Base-by-base conservation (phyloP, 2,329 filamentous ascomycete species). In the Calonectria fujianensis region DNA sequence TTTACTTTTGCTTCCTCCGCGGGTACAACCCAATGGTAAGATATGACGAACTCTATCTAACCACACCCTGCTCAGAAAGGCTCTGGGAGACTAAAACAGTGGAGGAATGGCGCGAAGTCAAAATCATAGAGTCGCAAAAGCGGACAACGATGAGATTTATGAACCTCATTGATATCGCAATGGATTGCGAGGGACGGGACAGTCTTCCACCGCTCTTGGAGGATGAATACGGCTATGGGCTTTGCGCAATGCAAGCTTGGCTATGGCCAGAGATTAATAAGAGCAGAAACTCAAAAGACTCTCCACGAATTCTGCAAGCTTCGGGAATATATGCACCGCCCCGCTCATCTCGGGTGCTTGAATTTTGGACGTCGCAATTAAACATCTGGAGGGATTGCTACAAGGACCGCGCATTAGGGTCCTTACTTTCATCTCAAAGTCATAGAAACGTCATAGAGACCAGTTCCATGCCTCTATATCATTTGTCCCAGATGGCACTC, bases 151-250 rank as follows among this genome's bases (percentile, higher is more conserved):
- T 61, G 32, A n/a, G 57, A 16, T 61, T 61, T 27, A 29, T 61
- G n/a, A 41, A 16, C 20, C 24, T 61, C 32, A 20, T 61, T 20
- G 57, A 61, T 18, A 61, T 39, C 11, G 57, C 57, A 27, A 61
- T 61, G 57, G 57, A 61, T 24, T 61, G 57, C 16, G 57, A 61
- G 8, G 57, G 57, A 1, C 57, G 57, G 37, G 57, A 61, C 35
- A 61, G 31, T 29, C 35, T 61, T 16, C 57, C 57, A 0, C 4
- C 57, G 16, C 57, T 61, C 9, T 29, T 61, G 20, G 57, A 61
- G 18, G 57, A 61, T 6, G 57, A 61, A 10, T 61, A 61, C 11
- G 57, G 57, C 13, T 61, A 61, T 3, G 57, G 57, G 4, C 57
- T 61, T 4, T 61, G 57, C 57, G 57, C 57, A 1, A 61, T 61